A percentile compares a stretch with the other conserved stretches of the same genome.
Evolutionary conservation across 306 rosid species (phyloP).

Genomic region (Fragaria ananassa): DNA sequence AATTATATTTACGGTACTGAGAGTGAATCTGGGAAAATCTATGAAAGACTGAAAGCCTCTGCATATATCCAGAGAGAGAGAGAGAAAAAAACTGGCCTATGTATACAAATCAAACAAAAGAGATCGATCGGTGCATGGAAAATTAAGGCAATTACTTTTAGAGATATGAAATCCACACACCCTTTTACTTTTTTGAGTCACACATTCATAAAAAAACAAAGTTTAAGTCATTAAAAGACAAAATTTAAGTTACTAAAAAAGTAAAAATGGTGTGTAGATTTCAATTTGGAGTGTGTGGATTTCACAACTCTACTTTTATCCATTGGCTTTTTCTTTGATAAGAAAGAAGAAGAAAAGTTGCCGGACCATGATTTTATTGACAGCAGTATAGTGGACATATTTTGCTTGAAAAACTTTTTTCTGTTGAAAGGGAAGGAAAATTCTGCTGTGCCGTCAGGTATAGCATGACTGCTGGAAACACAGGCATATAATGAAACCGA

Average conservation of each 20-base stretch:
- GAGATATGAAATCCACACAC: too few species aligned
- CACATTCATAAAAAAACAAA: too few species aligned
- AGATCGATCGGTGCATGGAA: neutral
- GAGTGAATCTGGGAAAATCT: neutral
- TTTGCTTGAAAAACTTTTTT: neutral
- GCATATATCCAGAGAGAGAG: neutral
- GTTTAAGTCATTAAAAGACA: too few species aligned
- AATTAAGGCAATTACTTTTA: neutral
- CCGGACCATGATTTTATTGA: neutral
- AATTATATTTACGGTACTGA: neutral
- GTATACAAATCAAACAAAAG: neutral
- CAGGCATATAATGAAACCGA: too few species aligned
- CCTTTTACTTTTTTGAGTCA: too few species aligned
- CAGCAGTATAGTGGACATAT: neutral
- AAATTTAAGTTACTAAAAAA: too few species aligned
- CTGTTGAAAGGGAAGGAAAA: neutral
- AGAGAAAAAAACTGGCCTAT: neutral
- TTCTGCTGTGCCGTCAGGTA: neutral
- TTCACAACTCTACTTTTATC: neutral
- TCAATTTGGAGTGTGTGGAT: too few species aligned
- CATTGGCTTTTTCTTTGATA: neutral
- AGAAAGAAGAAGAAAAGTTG: neutral
- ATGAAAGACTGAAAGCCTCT: neutral
- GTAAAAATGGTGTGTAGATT: too few species aligned
- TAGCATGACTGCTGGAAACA: too few species aligned